A percentile compares a stretch with the other conserved stretches of the same genome.
These are phyloP conservation scores for Aegilops sharonensis DNA, from an alignment of 176 grass and related monocot species.

Conservation along the genomic window DNA sequence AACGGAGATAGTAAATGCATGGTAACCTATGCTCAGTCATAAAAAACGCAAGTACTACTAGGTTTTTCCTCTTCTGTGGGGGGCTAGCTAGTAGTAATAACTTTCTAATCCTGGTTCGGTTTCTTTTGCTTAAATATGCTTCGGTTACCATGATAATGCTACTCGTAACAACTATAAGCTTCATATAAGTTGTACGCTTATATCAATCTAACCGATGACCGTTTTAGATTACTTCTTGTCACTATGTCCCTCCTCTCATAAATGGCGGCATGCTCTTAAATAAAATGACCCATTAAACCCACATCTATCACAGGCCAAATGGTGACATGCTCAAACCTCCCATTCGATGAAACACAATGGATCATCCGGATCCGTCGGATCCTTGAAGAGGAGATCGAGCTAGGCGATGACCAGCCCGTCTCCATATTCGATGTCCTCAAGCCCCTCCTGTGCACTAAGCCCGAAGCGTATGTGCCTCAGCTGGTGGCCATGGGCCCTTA, in stretches of 20 bases:
- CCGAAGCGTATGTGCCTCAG: constrained; percentile 72
- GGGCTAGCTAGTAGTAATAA: too few species aligned
- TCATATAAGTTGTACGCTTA: background rate
- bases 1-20: too few species aligned
- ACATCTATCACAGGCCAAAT: constrained; percentile 4
- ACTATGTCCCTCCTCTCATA: background rate
- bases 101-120: too few species aligned
- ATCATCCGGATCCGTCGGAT: constrained; percentile 42
- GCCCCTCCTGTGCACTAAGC: constrained; percentile 43
- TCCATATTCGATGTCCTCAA: constrained; percentile 73
- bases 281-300: background rate
- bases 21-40: too few species aligned
- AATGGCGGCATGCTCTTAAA: background rate
- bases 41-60: too few species aligned
- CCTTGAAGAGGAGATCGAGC: constrained; percentile 58
- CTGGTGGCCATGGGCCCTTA: constrained; percentile 65
- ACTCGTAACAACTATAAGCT: too few species aligned
- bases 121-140: background rate
- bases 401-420: constrained; percentile 37
- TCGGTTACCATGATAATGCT: background rate
- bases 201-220: background rate
- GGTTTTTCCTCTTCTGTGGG: too few species aligned
- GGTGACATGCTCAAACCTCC: background rate
- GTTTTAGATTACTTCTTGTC: background rate
- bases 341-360: constrained; percentile 68